These are phyloP conservation scores for Barnettozyma salicaria DNA, from an alignment of 805 yeast species.

Conservation along the genomic window DNA sequence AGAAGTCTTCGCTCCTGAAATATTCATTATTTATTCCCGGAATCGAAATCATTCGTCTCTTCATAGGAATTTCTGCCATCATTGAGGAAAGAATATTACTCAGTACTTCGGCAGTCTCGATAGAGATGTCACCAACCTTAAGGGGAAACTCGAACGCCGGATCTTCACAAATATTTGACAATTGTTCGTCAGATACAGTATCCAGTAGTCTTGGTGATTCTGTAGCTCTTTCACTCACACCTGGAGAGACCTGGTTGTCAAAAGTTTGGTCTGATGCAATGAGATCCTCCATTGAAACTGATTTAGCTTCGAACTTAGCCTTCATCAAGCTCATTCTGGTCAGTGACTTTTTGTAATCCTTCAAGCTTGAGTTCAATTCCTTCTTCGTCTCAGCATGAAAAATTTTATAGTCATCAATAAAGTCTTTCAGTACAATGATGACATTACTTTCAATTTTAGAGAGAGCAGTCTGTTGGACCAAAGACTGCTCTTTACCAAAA, in stretches of 20 bases:
- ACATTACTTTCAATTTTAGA: constrained; percentile 17
- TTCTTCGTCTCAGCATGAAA: constrained; percentile 13
- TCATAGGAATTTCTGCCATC: constrained; percentile 17
- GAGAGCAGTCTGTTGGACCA: constrained; percentile 2
- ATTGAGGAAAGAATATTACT: constrained; percentile 11
- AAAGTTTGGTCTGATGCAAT: neutral
- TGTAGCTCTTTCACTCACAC: no score
- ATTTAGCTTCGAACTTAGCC: constrained; percentile 13
- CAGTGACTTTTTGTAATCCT: constrained; percentile 11
- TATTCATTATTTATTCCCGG: constrained; percentile 28
- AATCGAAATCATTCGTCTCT: constrained; percentile 26
- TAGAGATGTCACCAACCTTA: constrained; percentile 16
- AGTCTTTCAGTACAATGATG: constrained; percentile 15
- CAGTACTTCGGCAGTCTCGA: constrained; percentile 13
- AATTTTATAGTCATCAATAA: constrained; percentile 19
- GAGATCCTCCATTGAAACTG: constrained; percentile 15
- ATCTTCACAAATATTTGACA: constrained; percentile 18
- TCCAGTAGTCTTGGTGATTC: neutral
- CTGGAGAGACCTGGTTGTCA: neutral
- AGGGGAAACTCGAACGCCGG: constrained; percentile 21
- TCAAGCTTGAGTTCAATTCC: constrained; percentile 3
- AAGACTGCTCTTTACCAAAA: constrained; percentile 4
- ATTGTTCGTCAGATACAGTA: neutral
- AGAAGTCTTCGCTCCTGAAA: constrained; percentile 26
- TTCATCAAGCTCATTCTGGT: constrained; percentile 10